Base-by-base conservation (phyloP, 192 early-diverging fungal genomes). In the Coemansia pectinata region DNA sequence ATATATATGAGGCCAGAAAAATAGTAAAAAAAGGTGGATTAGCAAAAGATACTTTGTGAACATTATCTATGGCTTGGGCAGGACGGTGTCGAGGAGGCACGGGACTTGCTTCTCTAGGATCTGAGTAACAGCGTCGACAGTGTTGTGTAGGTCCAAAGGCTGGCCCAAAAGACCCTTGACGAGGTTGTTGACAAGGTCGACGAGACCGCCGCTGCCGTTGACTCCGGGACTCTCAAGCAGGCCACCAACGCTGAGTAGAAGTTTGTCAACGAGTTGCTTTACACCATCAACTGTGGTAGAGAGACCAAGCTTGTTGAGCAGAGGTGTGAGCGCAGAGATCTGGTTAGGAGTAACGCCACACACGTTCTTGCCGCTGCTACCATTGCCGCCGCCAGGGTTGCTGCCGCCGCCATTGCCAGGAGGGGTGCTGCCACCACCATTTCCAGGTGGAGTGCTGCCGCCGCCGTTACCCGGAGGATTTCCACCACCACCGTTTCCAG, bases 41-140 rank as follows among this genome's bases (percentile, higher is more conserved):
- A 36, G 34, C 34, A 34, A 36, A 36, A 36, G 34, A 60, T 42
- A 38, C 27, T 53, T 34, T 64, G 50, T 36, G 40, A 42, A 15
- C 41, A 12, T 1, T 15, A 8, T 63, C 60, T 75, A 80, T 67
- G 78, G 78, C 69, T 75, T 74, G n/a, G 78, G 78, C 15, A 80
- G 70, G 6, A 68, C 40, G 11, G 78, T 80, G 47, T 80, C 73
- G 2, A 80, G 65, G 15, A 80, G 78, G 70, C 78, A 80, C 5
- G 78, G 78, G 29, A 80, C 78, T 70, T 80, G 78, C 63, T 71
- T 75, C 63, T 72, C 62, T 3, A 80, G 73, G 48, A 80, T 80
- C 47, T 63, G 55, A 25, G 66, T 74, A 4, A 80, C 34, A 0
- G 73, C 78, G 59, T 74, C 70, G 4, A 80, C 73, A 14, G 78